These are phyloP conservation scores for Triglochin maritima DNA, from an alignment of 106 monocot genomes.

Conservation along the genomic window DNA sequence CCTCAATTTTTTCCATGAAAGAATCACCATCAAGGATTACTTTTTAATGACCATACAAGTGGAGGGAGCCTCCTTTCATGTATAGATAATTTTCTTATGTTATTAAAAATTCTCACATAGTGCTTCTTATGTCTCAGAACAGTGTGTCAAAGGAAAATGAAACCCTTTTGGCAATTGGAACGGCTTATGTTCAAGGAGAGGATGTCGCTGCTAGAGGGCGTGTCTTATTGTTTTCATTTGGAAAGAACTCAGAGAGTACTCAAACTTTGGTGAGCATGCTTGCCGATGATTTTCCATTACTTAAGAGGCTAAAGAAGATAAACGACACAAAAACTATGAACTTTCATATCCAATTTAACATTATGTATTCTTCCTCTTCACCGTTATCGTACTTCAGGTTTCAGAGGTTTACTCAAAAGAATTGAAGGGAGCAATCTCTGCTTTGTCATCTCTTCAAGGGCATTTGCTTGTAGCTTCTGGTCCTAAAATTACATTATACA, in stretches of 20 bases:
- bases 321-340: too few relatives aligned
- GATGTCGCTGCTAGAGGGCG: conserved; percentile 87
- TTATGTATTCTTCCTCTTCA: conserved; percentile 6
- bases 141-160: conserved; percentile 81
- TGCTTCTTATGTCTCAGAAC: too few relatives aligned
- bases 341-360: not conserved
- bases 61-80: too few relatives aligned
- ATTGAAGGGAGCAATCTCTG: conserved; percentile 88
- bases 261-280: conserved; percentile 51
- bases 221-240: conserved; percentile 67
- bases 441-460: conserved; percentile 94
- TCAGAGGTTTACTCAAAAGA: conserved; percentile 92
- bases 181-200: conserved; percentile 94
- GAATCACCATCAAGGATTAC: too few relatives aligned
- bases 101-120: too few relatives aligned
- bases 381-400: too few relatives aligned
- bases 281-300: not conserved
- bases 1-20: too few relatives aligned
- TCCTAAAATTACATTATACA: conserved; percentile 80
- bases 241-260: conserved; percentile 46
- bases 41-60: too few relatives aligned
- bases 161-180: conserved; percentile 78
- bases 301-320: too few relatives aligned
- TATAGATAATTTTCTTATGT: too few relatives aligned
- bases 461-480: conserved; percentile 93